phyloP scores from a whole-genome alignment of 495 filamentous ascomycete species.

The Aspergillus egyptiacus region DNA sequence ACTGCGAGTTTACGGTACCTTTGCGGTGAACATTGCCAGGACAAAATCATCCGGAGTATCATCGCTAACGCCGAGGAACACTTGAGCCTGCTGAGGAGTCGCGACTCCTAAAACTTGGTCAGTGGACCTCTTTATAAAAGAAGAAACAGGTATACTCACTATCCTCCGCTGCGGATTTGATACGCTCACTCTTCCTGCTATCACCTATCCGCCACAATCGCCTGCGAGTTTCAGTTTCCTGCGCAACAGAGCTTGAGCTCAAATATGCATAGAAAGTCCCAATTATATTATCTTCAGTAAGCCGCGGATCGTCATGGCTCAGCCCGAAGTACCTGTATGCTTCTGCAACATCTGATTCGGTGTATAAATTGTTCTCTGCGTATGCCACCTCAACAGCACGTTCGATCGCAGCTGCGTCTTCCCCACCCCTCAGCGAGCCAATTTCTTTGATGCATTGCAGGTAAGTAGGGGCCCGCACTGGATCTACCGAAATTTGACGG shows the following conservation, averaged over 20 bases:
- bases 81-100: conserved; percentile 55
- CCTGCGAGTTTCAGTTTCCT: conserved; percentile 46
- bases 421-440: conserved; percentile 27
- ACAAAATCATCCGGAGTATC: conserved; percentile 55
- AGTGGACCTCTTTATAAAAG: neutral
- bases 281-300: conserved; percentile 53
- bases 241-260: conserved; percentile 32
- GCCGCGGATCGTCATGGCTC: conserved; percentile 24
- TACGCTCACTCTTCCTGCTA: conserved; percentile 43
- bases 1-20: conserved; percentile 30
- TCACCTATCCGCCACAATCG: conserved; percentile 53
- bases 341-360: conserved; percentile 47
- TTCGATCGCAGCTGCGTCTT: conserved; percentile 32
- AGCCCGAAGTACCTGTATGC: conserved; percentile 54
- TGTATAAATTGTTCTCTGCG: conserved; percentile 35
- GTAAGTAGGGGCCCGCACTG: conserved; percentile 25
- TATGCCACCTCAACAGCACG: conserved; percentile 36
- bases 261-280: conserved; percentile 51
- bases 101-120: conserved; percentile 40
- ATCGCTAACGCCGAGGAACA: conserved; percentile 50
- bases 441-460: conserved; percentile 35
- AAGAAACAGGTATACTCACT: conserved; percentile 26
- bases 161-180: conserved; percentile 51
- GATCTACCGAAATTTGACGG: conserved; percentile 34
- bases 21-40: conserved; percentile 51